A percentile compares a stretch with the other conserved stretches of the same genome.
phyloP scores from a whole-genome alignment of 2,329 filamentous ascomycete species.

The Elsinoe arachidis region DNA sequence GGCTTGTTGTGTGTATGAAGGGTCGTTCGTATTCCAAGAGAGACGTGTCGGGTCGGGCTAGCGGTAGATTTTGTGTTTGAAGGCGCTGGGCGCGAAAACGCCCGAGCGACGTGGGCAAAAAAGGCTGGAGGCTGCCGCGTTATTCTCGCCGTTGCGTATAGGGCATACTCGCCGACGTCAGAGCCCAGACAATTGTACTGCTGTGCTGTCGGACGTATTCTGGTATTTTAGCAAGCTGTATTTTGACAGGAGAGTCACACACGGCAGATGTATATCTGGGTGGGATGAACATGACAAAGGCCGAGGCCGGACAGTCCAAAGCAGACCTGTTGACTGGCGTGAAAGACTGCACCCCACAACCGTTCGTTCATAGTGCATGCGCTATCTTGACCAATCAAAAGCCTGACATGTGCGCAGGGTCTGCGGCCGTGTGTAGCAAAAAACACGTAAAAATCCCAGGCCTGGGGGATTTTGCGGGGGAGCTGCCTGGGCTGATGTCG shows the following conservation, averaged over 20 bases:
- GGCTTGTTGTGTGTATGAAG: not conserved
- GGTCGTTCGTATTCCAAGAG: not conserved
- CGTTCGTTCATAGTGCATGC: not conserved
- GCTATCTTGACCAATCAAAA: conserved; percentile 5
- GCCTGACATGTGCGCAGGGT: conserved; percentile 1
- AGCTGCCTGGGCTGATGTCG: no score
- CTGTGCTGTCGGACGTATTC: not conserved
- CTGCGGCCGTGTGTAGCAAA: not conserved
- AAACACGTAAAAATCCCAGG: not conserved
- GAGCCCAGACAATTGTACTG: not conserved
- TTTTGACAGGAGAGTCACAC: not conserved
- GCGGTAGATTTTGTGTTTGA: conserved; percentile 13
- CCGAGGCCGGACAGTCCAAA: conserved; percentile 1
- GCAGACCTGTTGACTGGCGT: not conserved
- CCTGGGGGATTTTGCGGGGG: not conserved
- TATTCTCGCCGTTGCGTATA: conserved; percentile 7
- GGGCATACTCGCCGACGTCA: not conserved
- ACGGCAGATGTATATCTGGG: not conserved
- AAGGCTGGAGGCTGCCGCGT: conserved; percentile 8
- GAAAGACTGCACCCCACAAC: not conserved
- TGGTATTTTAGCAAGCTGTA: not conserved
- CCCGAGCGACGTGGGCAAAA: not conserved
- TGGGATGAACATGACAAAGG: conserved; percentile 4
- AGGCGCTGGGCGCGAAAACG: conserved; percentile 3
- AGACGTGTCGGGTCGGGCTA: conserved; percentile 7